Conservation (phyloP, 257 asterid species). For the Fraxinus excelsior region DNA sequence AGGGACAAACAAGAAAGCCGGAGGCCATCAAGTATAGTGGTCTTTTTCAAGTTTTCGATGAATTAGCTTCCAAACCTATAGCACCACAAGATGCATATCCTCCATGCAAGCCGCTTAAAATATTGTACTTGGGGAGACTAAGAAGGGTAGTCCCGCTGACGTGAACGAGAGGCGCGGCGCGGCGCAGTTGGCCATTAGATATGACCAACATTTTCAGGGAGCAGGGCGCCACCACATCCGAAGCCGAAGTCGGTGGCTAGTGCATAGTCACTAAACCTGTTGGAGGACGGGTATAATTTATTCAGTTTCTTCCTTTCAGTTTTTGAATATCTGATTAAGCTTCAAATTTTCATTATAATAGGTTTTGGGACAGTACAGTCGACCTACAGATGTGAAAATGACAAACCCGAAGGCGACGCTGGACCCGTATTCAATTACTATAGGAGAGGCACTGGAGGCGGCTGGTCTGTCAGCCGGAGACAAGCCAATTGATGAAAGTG, state of each 20-base stretch:
- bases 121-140: constrained; percentile 44
- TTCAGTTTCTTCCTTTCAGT: background rate
- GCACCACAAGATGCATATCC: constrained; percentile 71
- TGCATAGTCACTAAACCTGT: constrained; percentile 48
- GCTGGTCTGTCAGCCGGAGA: constrained; percentile 44
- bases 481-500: constrained; percentile 51
- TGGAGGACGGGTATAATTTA: constrained; percentile 51
- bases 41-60: constrained; percentile 57
- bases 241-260: constrained; percentile 45
- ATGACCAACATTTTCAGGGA: constrained; percentile 33
- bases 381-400: constrained; percentile 19
- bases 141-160: constrained; percentile 51
- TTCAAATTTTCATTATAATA: background rate
- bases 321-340: background rate
- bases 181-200: constrained; percentile 47
- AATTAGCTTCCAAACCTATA: constrained; percentile 50
- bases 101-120: constrained; percentile 59
- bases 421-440: constrained; percentile 32
- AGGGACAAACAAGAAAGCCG: constrained; percentile 42
- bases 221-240: constrained; percentile 49
- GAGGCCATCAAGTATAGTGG: constrained; percentile 60
- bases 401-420: constrained; percentile 1
- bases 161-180: constrained; percentile 32
- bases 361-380: constrained; percentile 48
- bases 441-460: constrained; percentile 67